phyloP scores from a whole-genome alignment of 2,329 filamentous ascomycete species.

The Chaetomium globosum region DNA sequence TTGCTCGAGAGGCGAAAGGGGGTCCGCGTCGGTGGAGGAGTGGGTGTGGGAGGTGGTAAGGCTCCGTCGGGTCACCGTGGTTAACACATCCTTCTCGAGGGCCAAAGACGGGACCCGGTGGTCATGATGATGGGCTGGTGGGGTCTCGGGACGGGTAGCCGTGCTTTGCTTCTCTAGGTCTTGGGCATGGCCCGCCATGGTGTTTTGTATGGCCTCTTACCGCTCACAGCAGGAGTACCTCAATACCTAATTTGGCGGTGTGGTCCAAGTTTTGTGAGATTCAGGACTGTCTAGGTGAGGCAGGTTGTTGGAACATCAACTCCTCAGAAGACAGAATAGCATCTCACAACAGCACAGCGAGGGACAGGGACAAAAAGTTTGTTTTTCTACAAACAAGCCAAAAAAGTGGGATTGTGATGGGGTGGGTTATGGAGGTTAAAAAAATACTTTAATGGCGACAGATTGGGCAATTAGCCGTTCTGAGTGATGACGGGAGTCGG shows the following conservation, averaged over 20 bases:
- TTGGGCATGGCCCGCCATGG: neutral
- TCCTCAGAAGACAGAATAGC: neutral
- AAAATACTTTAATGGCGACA: slow-evolving; percentile 10
- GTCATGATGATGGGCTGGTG: neutral
- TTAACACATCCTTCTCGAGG: neutral
- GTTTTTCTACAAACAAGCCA: neutral
- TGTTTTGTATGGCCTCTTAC: neutral
- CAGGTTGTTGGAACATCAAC: neutral
- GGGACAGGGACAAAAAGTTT: neutral
- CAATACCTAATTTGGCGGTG: neutral
- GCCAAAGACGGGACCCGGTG: neutral
- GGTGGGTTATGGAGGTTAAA: neutral
- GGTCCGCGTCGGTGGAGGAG: slow-evolving; percentile 23
- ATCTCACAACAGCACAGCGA: slow-evolving; percentile 13
- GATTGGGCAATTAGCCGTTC: slow-evolving; percentile 7
- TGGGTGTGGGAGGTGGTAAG: slow-evolving; percentile 7
- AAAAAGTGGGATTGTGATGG: slow-evolving; percentile 6
- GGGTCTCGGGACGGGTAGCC: neutral
- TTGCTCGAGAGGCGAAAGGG: slow-evolving; percentile 24
- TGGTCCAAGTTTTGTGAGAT: neutral
- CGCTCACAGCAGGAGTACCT: neutral
- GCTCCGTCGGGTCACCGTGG: neutral
- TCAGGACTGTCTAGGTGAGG: neutral
- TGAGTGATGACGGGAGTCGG: neutral
- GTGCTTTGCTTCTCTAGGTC: slow-evolving; percentile 19